A percentile compares a stretch with the other conserved stretches of the same genome.
Evolutionary conservation across 306 rosid species (phyloP).

Genomic region (Glycine latifolia): DNA sequence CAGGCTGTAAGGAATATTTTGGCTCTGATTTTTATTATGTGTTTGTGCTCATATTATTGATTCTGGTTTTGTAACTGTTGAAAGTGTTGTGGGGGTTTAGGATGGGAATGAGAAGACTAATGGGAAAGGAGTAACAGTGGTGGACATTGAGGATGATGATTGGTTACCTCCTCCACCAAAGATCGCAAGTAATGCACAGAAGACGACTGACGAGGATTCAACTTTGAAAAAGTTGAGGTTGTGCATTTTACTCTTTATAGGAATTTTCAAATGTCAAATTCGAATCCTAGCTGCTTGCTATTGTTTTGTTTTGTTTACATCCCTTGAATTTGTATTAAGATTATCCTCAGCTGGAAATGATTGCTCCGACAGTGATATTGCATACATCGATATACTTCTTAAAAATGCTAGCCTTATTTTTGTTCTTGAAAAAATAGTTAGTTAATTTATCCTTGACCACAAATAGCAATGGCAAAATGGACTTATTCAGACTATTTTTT

Average conservation of each 20-base stretch:
- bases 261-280: conserved; percentile 1
- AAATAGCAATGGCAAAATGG: neutral
- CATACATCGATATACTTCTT: neutral
- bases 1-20: conserved; percentile 37
- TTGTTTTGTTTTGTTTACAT: too few species aligned
- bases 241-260: neutral
- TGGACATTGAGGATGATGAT: conserved; percentile 77
- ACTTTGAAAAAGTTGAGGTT: conserved; percentile 82
- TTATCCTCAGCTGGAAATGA: neutral
- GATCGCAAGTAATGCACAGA: conserved; percentile 44
- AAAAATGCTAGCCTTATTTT: neutral
- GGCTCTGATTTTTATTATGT: neutral
- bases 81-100: conserved; percentile 48
- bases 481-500: neutral
- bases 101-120: conserved; percentile 47
- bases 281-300: conserved; percentile 10
- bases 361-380: neutral
- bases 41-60: neutral
- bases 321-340: neutral
- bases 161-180: conserved; percentile 96
- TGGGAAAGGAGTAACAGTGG: conserved; percentile 39
- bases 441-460: neutral
- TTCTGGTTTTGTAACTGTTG: conserved; percentile 29
- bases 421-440: neutral
- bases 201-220: conserved; percentile 60